Base-by-base conservation (phyloP, 805 yeast species). In the Yueomyces sp. region DNA sequence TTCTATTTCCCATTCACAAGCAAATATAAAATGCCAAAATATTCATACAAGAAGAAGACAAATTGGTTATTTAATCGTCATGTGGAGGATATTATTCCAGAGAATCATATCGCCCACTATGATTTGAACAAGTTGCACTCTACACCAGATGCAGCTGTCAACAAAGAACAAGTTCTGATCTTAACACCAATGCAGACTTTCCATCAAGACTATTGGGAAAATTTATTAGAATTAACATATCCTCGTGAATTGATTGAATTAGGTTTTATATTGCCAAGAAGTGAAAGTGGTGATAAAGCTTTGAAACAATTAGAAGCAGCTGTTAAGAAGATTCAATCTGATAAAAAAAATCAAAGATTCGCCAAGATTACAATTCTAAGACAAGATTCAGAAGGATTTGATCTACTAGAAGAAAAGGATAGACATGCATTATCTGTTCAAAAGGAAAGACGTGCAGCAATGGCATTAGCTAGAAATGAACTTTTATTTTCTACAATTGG, bases 401-500 rank as follows among this genome's bases (percentile, higher is more conserved):
- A 73, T 36, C 73, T 81, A 38, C 92, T 88, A 59, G 51, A 54
- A 37, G 99, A 92, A 60, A 82, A 84, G 63, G 94, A 85, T 50
- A 74, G 98, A 59, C 99, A 92, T 59, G 95, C 94, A 3, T 66
- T 83, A 49, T 66, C 64, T 28, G 94, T 79, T 29, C 98, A 92
- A 64, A 88, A 87, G 63, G 82, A 84, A 55, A 76, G 98, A 61
- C 77, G 98, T 52, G 63, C 83, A 4, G 78, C 79, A 56, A 90
- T 92, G 97, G 94, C 96, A 2, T 68, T 86, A 50, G 96, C 97
- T 3, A 73, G 98, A 60, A 92, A 92, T 68, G 87, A 95, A 37
- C 68, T 92, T 45, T 70, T 92, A 41, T 86, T 87, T 65, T 83
- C 96, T 7, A 78, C 96, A 1, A 67, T 92, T 40, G 83, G 87